A percentile compares a stretch with the other conserved stretches of the same genome.
phyloP scores from a whole-genome alignment of 2,329 filamentous ascomycete species.

The Emericellopsis atlantica region DNA sequence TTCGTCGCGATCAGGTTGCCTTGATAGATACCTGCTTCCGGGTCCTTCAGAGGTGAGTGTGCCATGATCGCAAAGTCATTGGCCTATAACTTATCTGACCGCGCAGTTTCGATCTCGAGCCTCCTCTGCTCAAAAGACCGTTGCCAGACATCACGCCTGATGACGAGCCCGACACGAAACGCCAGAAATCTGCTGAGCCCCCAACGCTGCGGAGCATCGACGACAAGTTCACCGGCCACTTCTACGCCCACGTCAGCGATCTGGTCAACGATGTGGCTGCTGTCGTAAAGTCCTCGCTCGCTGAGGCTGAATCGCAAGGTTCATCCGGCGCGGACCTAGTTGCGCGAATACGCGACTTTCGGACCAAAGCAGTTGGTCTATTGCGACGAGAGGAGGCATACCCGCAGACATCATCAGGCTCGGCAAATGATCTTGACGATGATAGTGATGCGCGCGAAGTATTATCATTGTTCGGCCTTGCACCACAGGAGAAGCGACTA shows the following conservation, averaged over 20 bases:
- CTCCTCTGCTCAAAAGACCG: conserved; percentile 41
- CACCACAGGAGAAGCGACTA: conserved; percentile 61
- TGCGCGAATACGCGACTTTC: conserved; percentile 41
- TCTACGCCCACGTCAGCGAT: conserved; percentile 51
- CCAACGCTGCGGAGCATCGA: conserved; percentile 27
- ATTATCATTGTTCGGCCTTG: conserved; percentile 66
- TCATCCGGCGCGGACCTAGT: conserved; percentile 7
- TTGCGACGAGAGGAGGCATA: conserved; percentile 48
- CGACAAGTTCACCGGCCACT: conserved; percentile 37
- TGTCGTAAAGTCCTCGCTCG: conserved; percentile 32
- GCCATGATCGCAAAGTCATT: background rate
- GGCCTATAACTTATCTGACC: conserved; percentile 13
- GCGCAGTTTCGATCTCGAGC: conserved; percentile 38
- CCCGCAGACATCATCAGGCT: conserved; percentile 22
- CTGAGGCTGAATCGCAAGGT: conserved; percentile 24
- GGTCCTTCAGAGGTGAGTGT: conserved; percentile 1
- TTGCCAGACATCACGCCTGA: conserved; percentile 28
- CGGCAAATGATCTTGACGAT: conserved; percentile 26
- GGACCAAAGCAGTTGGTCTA: conserved; percentile 48
- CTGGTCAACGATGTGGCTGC: conserved; percentile 45
- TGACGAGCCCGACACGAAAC: conserved; percentile 44
- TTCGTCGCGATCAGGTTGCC: conserved; percentile 19
- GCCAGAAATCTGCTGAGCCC: conserved; percentile 41
- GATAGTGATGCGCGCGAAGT: conserved; percentile 25
- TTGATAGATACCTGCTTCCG: too few species aligned